These are phyloP conservation scores for Lipomyces orientalis DNA, from an alignment of 805 yeast genomes.

Conservation along the genomic window DNA sequence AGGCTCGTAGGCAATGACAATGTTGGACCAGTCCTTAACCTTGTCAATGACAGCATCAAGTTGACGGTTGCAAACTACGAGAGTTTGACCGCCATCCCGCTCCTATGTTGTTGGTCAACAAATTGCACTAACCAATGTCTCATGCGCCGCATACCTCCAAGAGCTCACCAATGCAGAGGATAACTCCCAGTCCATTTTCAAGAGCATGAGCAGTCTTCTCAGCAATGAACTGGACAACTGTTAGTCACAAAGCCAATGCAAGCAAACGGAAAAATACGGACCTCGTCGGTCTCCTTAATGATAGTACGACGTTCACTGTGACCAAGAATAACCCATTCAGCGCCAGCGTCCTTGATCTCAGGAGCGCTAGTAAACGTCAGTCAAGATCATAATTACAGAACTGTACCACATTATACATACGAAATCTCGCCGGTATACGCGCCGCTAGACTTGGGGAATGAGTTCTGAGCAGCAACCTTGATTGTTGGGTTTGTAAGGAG, in stretches of 20 bases:
- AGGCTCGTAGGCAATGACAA: slow-evolving; percentile 98
- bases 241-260: slow-evolving; percentile 47
- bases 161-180: slow-evolving; percentile 95
- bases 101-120: slow-evolving; percentile 67
- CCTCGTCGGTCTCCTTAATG: slow-evolving; percentile 77
- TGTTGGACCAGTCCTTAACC: slow-evolving; percentile 84
- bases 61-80: slow-evolving; percentile 87
- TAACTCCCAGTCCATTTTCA: slow-evolving; percentile 86
- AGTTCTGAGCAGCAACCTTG: slow-evolving; percentile 88
- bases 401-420: slow-evolving; percentile 17
- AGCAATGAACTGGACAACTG: slow-evolving; percentile 64
- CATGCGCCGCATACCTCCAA: slow-evolving; percentile 14
- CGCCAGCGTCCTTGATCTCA: slow-evolving; percentile 88
- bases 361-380: slow-evolving; percentile 52
- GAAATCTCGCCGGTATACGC: slow-evolving; percentile 98
- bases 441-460: slow-evolving; percentile 85
- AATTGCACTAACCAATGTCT: too few species aligned
- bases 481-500: slow-evolving; percentile 72
- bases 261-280: not conserved
- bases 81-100: slow-evolving; percentile 86
- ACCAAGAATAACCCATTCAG: slow-evolving; percentile 93
- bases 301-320: slow-evolving; percentile 98
- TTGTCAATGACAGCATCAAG: slow-evolving; percentile 83
- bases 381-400: not conserved
- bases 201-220: slow-evolving; percentile 93